Evolutionary conservation across 225 moss, liverwort and hornwort species (phyloP), one percentile per base, ranked within the genome.

Genomic region (Ulota crispa): DNA sequence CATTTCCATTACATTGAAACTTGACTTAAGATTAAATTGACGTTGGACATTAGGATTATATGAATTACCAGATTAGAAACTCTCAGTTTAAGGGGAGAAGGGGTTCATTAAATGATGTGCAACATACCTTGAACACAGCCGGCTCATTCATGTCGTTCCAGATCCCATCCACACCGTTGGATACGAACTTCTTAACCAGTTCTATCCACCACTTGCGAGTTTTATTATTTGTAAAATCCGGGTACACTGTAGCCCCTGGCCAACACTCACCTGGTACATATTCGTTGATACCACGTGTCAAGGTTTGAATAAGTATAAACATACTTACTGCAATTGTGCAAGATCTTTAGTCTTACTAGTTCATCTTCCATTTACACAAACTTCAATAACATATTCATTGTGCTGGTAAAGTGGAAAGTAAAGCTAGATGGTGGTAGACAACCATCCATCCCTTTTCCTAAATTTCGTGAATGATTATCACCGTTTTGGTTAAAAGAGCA

Each of bases 101-200:
- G 42, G 20, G 21, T 9, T 57, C 24, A 4, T 39, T 30, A 13
- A 30, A 30, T 16, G 10, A 77, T 77, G 34, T 50, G 70, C 65
- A 68, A 23, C 71, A 37, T 64, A 93, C 96, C 93, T 95, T 90
- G 74, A 98, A 98, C 54, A 94, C 93, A 55, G 98, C 82, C 53
- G 98, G 98, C 80, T 99, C 98, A 52, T 99, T 99, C 98, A 99
- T 99, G 55, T 99, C 98, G 67, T 99, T 99, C 98, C 98, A 99
- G 61, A 99, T 93, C n/a, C 98, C 98, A 82, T 95, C 95, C 26
- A 89, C 88, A 34, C 96, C 98, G 54, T 68, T 31, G 5, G 78
- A 80, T 50, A 83, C 84, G 53, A 96, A 96, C 27, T 88, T 78
- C 70, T 91, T 89, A n/a, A 99, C 96, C 8, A 90, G 72, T 70